phyloP scores from a whole-genome alignment of 2,329 filamentous ascomycete genomes.

The Rugonectria rugulosa region DNA sequence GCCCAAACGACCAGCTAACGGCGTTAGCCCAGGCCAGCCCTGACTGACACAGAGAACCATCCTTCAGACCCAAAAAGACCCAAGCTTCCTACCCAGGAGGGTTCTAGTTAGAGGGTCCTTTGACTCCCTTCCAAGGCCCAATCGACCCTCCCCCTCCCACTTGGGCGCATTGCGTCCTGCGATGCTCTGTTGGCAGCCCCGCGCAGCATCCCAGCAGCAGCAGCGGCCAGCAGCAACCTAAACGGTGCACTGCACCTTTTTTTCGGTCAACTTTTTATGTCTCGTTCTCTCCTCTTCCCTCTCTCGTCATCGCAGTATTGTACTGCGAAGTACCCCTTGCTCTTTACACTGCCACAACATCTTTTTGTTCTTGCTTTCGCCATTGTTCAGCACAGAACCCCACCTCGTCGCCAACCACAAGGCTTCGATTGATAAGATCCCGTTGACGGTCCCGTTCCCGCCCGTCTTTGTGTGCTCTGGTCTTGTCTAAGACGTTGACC shows the following conservation, averaged over 20 bases:
- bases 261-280: constrained; percentile 35
- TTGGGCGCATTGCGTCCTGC: constrained; percentile 44
- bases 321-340: constrained; percentile 15
- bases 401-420: constrained; percentile 38
- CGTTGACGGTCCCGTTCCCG: constrained; percentile 23
- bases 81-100: constrained; percentile 8
- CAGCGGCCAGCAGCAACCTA: constrained; percentile 33
- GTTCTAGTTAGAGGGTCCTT: constrained; percentile 30
- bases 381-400: constrained; percentile 29
- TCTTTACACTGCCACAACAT: constrained; percentile 13
- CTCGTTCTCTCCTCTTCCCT: constrained; percentile 26
- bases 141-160: constrained; percentile 31
- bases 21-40: constrained; percentile 23
- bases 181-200: constrained; percentile 44
- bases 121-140: constrained; percentile 27
- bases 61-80: constrained; percentile 8
- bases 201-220: constrained; percentile 39
- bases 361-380: constrained; percentile 27
- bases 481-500: constrained; percentile 19
- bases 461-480: constrained; percentile 5
- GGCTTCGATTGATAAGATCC: constrained; percentile 40
- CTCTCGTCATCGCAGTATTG: constrained; percentile 21
- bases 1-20: constrained; percentile 8
- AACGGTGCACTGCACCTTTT: constrained; percentile 30
- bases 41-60: constrained; percentile 22